These are phyloP conservation scores for Drechslerella stenobrocha DNA, from an alignment of 2,329 filamentous ascomycete genomes.

Conservation along the genomic window DNA sequence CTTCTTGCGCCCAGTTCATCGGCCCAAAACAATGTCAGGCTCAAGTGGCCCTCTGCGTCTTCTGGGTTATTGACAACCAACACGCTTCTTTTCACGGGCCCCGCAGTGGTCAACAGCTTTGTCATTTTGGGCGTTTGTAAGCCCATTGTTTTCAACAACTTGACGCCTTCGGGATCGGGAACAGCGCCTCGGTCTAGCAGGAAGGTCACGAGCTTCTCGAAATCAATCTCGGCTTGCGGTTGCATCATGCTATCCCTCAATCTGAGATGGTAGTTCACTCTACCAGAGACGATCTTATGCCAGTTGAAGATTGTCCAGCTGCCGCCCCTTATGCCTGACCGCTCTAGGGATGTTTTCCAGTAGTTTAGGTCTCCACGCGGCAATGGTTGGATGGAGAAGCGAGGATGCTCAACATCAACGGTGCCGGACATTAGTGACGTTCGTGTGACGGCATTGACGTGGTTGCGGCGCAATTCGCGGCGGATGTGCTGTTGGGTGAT, in stretches of 20 bases:
- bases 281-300: slow-evolving; percentile 66
- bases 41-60: slow-evolving; percentile 66
- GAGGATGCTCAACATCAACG: slow-evolving; percentile 68
- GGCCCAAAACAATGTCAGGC: slow-evolving; percentile 64
- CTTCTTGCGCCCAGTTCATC: slow-evolving; percentile 62
- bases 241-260: slow-evolving; percentile 58
- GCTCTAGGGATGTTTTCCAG: slow-evolving; percentile 62
- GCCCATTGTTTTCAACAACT: slow-evolving; percentile 62
- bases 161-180: slow-evolving; percentile 65
- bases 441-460: slow-evolving; percentile 65
- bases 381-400: slow-evolving; percentile 67
- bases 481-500: slow-evolving; percentile 65
- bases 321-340: slow-evolving; percentile 64
- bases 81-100: slow-evolving; percentile 58
- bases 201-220: slow-evolving; percentile 66
- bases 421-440: slow-evolving; percentile 68
- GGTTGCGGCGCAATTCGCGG: slow-evolving; percentile 63
- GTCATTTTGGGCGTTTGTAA: slow-evolving; percentile 67
- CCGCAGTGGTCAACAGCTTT: slow-evolving; percentile 62
- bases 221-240: slow-evolving; percentile 60
- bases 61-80: slow-evolving; percentile 63
- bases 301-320: slow-evolving; percentile 70
- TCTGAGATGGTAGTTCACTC: slow-evolving; percentile 62
- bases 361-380: slow-evolving; percentile 63
- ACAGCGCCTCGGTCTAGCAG: slow-evolving; percentile 67